Base-by-base conservation (phyloP, 2,329 filamentous ascomycete species). In the Rutstroemia sp. region DNA sequence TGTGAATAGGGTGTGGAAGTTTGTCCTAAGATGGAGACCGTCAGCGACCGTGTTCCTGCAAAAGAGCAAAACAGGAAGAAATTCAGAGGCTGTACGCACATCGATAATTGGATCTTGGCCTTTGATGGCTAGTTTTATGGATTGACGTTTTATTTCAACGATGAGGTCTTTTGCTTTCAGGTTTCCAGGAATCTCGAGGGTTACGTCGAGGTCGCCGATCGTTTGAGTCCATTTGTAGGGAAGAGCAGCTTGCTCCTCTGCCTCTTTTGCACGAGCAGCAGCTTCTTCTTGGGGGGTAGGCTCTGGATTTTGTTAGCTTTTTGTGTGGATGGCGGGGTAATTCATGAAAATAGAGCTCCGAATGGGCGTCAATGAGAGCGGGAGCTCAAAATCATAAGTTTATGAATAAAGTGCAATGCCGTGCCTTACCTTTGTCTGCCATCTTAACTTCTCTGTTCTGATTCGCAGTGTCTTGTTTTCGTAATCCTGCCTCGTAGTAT, bases 211-310 rank as follows among this genome's bases (percentile, higher is more conserved):
- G 69, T 97, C 94, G 64, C 79, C 80, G 70, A 99, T 96, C 23
- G 88, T 92, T 75, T 99, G 94, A 10, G 82, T 88, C 94, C 94
- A 99, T 76, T 95, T 94, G 84, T 99, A 99, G 0, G 94, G 94
- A 44, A 99, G 84, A 23, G 86, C 82, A 44, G 85, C 87, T 77
- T 99, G 94, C 75, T 99, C 94, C 66, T 86, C 87, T 56, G 81
- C 78, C 75, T 99, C 91, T 70, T 86, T 85, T 60, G 83, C 86
- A 62, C 76, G 77, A 57, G 80, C 78, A 19, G 81, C 81, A 10
- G 78, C 82, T 63, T 79, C 81, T 67, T 85, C 81, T 79, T 60
- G 64, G 25, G 65, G 64, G 36, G 66, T 68, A n/a, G 54, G 64
- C 57, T 69, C 67, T 68, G 51, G 10, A 25, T 42, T 45, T 48